Base-by-base conservation (phyloP, 768 basidiomycete species). In the Exsudoporus frostii region DNA sequence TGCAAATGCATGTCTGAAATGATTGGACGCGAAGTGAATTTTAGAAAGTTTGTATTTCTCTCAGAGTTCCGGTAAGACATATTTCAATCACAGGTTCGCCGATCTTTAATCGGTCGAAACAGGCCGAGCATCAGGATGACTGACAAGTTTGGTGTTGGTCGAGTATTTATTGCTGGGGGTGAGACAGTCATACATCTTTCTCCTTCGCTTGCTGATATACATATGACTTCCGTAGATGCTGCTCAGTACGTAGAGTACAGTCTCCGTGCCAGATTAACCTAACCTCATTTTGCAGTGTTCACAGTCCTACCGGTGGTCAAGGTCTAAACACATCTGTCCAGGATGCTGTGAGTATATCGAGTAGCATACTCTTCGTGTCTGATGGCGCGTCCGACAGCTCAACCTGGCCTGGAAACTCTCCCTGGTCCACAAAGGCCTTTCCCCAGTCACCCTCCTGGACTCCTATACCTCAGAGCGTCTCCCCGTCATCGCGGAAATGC, bases 61-160 rank as follows among this genome's bases (percentile, higher is more conserved):
- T 65, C 62, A 19, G 57, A 63, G 17, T 74, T 64, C 53, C 53
- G 65, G 72, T 71, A 10, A 50, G 62, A 36, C 54, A 48, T 20
- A 34, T 41, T n/a, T 63, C n/a, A 27, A 10, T n/a, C n/a, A n/a
- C n/a, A n/a, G n/a, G n/a, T n/a, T n/a, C n/a, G n/a, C n/a, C 17
- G 4, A 51, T 51, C 14, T 34, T 43, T n/a, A 27, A 57, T 54
- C 8, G 46, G 53, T 29, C 10, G 22, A 19, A 11, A 41, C 47
- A 75, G 79, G 24, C 72, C 78, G 1, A 79, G 78, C 58, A 72
- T 80, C 24, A 70, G 80, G 9, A 77, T 79, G 76, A 75, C 74
- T 1, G 58, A 79, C 41, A 69, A 63, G 20, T 75, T 80, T 55
- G 57, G 65, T 14, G 53, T 58, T 5, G 78, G 77, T 1, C 68